Base-by-base conservation (phyloP, 2,329 filamentous ascomycete species). In the Cadophora malorum region DNA sequence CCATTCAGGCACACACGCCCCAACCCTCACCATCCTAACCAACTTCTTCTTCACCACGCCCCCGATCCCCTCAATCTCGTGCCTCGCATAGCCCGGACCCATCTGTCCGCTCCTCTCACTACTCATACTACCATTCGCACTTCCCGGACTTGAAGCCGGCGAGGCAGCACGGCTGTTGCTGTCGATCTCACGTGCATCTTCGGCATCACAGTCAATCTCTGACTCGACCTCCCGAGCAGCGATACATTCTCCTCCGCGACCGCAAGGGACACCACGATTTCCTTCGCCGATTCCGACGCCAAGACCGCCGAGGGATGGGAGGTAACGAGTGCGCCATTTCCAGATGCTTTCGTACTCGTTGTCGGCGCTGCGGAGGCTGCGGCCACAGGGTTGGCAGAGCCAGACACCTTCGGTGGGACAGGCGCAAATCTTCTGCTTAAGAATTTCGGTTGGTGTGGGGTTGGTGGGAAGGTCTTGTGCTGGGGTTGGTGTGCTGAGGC, bases 61-160 rank as follows among this genome's bases (percentile, higher is more conserved):
- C 12, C 94, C 94, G 55, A 97, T 92, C 1, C 94, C 94, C 76
- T 97, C 93, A 69, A 97, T 92, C 79, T 97, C 94, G 76, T 97
- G 94, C 52, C 92, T 85, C 66, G 89, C 85, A 76, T 97, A 97
- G 3, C 94, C 94, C 0, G 92, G 84, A 67, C 90, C 82, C 72
- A 84, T 79, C 72, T 62, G 76, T 65, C 33, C 74, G 70, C 62
- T 76, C 14, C 66, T 67, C n/a, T 65, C 67, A 49, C 67, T 63
- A 64, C 41, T 68, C 2, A 65, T 65, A 33, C 71, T 73, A 16
- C 70, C 49, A 53, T 63, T 62, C 25, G 52, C 45, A 23, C 70
- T 66, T 25, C 68, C 60, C 6, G 70, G 69, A 64, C 71, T 74
- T 0, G 71, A 71, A n/a, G 71, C 67, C 6, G 72, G 72, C 64